Evolutionary conservation across 768 basidiomycete genomes (phyloP).

Genomic region (Phlebiopsis gigantea): DNA sequence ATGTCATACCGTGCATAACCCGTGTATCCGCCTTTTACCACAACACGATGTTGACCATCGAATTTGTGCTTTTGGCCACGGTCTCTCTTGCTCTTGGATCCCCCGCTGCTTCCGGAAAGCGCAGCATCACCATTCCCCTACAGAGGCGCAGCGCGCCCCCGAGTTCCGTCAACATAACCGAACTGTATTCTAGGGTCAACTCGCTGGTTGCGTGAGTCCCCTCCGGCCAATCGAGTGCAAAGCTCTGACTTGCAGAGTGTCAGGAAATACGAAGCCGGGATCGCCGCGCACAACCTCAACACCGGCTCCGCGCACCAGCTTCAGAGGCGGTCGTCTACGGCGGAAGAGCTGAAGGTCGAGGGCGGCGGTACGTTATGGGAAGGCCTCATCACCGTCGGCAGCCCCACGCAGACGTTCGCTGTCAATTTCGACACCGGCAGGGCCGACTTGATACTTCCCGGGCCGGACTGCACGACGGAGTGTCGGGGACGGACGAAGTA

Average conservation of each 20-base stretch:
- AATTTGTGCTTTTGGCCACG: not conserved
- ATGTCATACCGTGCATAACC: too few relatives aligned
- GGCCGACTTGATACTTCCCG: conserved; percentile 44
- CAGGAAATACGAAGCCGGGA: conserved; percentile 41
- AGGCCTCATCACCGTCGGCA: conserved; percentile 42
- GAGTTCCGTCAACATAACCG: not conserved
- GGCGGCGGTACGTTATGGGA: conserved; percentile 36
- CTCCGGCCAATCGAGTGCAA: not conserved
- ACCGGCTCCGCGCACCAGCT: conserved; percentile 36
- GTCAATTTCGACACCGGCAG: conserved; percentile 38
- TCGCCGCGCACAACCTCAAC: conserved; percentile 40
- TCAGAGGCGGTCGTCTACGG: conserved; percentile 24
- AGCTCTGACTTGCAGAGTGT: not conserved
- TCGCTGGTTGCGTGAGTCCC: not conserved
- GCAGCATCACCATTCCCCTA: not conserved
- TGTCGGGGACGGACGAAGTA: conserved; percentile 37
- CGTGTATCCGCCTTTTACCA: not conserved
- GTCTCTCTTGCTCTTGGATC: not conserved
- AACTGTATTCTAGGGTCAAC: not conserved
- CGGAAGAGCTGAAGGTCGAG: conserved; percentile 31
- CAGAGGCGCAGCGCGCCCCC: not conserved
- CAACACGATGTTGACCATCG: conserved; percentile 11
- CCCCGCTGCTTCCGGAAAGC: not conserved
- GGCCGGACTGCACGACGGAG: conserved; percentile 27
- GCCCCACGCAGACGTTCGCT: conserved; percentile 37